Evolutionary conservation across 129 eudicot species (phyloP).

Genomic region (Deinandra increscens): DNA sequence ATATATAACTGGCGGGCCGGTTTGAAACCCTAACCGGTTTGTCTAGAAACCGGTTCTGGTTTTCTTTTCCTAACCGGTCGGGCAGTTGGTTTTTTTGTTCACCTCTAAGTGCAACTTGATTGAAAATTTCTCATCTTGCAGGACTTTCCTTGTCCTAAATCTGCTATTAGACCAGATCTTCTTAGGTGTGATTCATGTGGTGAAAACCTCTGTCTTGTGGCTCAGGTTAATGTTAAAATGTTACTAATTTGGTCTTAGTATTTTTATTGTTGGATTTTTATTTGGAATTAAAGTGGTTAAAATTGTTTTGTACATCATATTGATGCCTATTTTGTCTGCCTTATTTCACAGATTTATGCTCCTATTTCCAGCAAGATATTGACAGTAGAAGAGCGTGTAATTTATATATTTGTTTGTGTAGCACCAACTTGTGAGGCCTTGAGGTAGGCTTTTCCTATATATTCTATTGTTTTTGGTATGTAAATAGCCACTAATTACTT

Average conservation of each 20-base stretch:
- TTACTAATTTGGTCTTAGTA: neutral
- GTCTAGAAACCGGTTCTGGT: too few species aligned
- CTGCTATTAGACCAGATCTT: conserved; percentile 35
- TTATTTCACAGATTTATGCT: conserved; percentile 65
- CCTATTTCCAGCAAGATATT: conserved; percentile 54
- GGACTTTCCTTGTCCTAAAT: conserved; percentile 77
- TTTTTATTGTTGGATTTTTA: conserved; percentile 9
- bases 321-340: neutral
- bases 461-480: neutral
- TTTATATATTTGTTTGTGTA: conserved; percentile 70
- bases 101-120: neutral
- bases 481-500: too few species aligned
- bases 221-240: conserved; percentile 55
- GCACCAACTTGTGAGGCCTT: conserved; percentile 48
- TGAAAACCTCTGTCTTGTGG: conserved; percentile 54
- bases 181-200: conserved; percentile 61
- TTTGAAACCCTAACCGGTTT: too few species aligned
- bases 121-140: conserved; percentile 24
- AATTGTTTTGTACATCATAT: conserved; percentile 1
- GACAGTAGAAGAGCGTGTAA: conserved; percentile 66
- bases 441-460: conserved; percentile 11
- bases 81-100: too few species aligned
- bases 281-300: neutral
- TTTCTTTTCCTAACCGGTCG: too few species aligned
- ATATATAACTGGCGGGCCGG: too few species aligned